These are phyloP conservation scores for Pleurotus ostreatus DNA, from an alignment of 768 basidiomycete species.

Conservation along the genomic window DNA sequence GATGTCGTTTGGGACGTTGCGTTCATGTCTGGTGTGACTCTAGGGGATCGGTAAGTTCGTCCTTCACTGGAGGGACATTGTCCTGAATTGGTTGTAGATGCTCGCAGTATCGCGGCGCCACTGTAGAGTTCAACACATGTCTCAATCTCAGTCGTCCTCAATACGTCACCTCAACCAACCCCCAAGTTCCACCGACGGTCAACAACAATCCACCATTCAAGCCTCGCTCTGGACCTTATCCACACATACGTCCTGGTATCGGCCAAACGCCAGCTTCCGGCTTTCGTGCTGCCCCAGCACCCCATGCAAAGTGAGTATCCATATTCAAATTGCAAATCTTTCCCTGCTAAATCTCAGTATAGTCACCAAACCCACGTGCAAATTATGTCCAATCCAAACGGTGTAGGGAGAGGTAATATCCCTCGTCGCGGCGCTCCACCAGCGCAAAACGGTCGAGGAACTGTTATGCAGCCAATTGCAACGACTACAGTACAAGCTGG, in stretches of 20 bases:
- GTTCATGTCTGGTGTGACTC: slow-evolving; percentile 89
- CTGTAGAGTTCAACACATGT: slow-evolving; percentile 82
- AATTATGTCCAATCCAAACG: background rate
- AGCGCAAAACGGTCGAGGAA: background rate
- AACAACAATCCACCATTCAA: slow-evolving; percentile 52
- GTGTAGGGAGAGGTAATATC: background rate
- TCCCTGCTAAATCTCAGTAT: background rate
- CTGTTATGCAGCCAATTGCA: background rate
- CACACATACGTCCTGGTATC: slow-evolving; percentile 48
- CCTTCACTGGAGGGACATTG: background rate
- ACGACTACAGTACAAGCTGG: background rate
- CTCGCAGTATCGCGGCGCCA: slow-evolving; percentile 88
- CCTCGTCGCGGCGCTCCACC: background rate
- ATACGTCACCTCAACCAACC: slow-evolving; percentile 73
- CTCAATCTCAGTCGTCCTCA: slow-evolving; percentile 86
- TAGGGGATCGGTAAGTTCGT: slow-evolving; percentile 65
- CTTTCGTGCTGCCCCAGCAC: slow-evolving; percentile 52
- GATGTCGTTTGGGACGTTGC: slow-evolving; percentile 96
- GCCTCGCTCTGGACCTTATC: slow-evolving; percentile 65
- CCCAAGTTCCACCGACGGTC: slow-evolving; percentile 48
- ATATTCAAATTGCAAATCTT: background rate
- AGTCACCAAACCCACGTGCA: background rate
- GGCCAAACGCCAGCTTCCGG: slow-evolving; percentile 57
- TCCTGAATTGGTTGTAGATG: slow-evolving; percentile 46
- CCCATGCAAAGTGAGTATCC: background rate